Evolutionary conservation across 345 rosid species (phyloP).

Genomic region (Lepidium didymum): DNA sequence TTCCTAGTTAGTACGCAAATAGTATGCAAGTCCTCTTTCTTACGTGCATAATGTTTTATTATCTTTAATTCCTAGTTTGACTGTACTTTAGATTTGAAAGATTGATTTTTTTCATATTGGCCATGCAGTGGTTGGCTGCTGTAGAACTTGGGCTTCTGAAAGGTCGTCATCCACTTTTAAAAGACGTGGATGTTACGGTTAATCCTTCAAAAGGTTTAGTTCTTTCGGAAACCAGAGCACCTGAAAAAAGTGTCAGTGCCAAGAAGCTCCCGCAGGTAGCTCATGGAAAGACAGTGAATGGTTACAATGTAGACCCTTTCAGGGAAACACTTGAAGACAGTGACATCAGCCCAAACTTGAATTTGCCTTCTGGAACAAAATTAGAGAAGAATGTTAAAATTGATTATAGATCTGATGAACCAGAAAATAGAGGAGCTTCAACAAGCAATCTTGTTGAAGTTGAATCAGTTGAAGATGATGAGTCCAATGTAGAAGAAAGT

Average conservation of each 20-base stretch:
- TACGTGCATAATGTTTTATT: neutral
- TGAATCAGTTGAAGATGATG: conserved; percentile 39
- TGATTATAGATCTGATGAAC: conserved; percentile 24
- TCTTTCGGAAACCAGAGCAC: conserved; percentile 37
- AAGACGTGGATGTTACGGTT: conserved; percentile 72
- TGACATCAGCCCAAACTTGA: conserved; percentile 22
- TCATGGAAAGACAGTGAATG: conserved; percentile 35
- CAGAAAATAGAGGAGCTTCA: conserved; percentile 23
- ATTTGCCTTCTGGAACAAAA: conserved; percentile 27
- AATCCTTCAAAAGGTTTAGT: conserved; percentile 57
- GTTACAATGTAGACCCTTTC: conserved; percentile 31
- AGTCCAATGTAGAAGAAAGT: conserved; percentile 31
- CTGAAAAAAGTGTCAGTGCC: conserved; percentile 28
- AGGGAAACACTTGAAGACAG: conserved; percentile 30
- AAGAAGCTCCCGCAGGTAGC: conserved; percentile 41
- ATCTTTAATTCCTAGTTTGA: neutral
- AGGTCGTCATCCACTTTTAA: conserved; percentile 94
- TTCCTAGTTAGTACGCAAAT: neutral
- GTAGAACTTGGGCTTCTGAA: conserved; percentile 94
- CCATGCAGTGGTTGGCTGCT: conserved; percentile 80
- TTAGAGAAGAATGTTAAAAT: conserved; percentile 25
- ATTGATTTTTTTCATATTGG: conserved; percentile 10
- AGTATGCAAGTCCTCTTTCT: neutral
- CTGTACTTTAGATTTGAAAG: neutral
- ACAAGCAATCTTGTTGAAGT: conserved; percentile 33